Base-by-base conservation (phyloP, 306 rosid species). In the Inga laurina region DNA sequence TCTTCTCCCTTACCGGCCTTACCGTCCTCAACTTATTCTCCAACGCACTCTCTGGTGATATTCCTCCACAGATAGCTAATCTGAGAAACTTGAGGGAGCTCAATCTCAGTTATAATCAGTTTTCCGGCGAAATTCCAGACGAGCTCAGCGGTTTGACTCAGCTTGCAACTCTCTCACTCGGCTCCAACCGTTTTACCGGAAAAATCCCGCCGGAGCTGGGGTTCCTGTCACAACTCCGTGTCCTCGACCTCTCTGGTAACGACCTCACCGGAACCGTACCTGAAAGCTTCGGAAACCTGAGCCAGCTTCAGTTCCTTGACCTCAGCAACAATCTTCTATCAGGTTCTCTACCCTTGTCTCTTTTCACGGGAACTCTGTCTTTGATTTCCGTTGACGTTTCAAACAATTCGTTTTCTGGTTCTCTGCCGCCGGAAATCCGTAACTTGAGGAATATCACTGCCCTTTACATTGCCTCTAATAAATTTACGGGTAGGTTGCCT, bases 341-440 rank as follows among this genome's bases (percentile, higher is more conserved):
- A 65, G 98, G 99, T 84, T 86, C 92, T 74, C 87, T 90, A 30
- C 99, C 99, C 13, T 57, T 49, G 24, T 37, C 85, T 74, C 85
- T 96, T n/a, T 94, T 94, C 71, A 74, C 85, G 34, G 90, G 92
- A 22, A 72, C 91, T 34, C 48, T 41, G 21, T 87, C 95, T 85
- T 77, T 97, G 84, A 84, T 87, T 61, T 92, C 94, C 9, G 37
- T 97, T 19, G 99, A 97, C 85, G 73, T 94, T 18, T 94, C 99
- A 7, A 94, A 91, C 91, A 97, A 97, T 82, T 90, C 99, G 10
- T 87, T 97, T 77, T 84, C 93, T 75, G 98, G 99, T 56, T 18
- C 48, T 16, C 61, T 97, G 4, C 99, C 99, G 3, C 83, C 88
- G 65, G 94, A 89, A 82, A 89, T 94, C 22, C 88, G 91, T 48